Base-by-base conservation (phyloP, 2,329 filamentous ascomycete genomes). In the Aspergillus calidoustus region DNA sequence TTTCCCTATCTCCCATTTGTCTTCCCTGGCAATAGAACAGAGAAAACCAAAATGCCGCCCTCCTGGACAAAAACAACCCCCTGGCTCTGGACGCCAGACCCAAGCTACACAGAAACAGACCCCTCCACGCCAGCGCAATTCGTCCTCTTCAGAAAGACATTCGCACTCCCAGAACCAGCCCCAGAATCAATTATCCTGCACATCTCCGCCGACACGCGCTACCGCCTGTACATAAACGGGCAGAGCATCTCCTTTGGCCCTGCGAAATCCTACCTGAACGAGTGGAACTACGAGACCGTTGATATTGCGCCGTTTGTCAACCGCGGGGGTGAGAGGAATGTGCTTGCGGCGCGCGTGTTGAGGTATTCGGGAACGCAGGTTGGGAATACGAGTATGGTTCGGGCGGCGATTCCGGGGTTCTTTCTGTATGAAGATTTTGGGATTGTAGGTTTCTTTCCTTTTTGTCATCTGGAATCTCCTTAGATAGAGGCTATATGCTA, bases 121-220 rank as follows among this genome's bases (percentile, higher is more conserved):
- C 44, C 54, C 28, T 15, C 2, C 5, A 41, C 34, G 34, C 34
- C 47, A 9, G 61, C 49, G 9, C 58, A 50, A 13, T 34, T 55
- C 13, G 59, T 63, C 17, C 57, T 50, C 8, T 61, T 63, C 46
- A 54, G 61, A 7, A 57, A 58, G 15, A 44, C 50, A 7, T 63
- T 61, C 44, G 43, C 43, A 3, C 38, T 49, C 7, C 7, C 34
- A 5, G 13, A 38, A 4, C 34, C 34, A 38, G 4, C 17, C 25
- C 6, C 11, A 22, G 0, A 8, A 13, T 4, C 7, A 28, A 28
- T 22, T 3, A 11, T 30, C 1, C 19, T 63, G 2, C 54, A 58
- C n/a, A 44, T 61, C 46, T 63, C 61, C 7, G 61, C 61, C 7
- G 58, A 63, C 28, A 61, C 57, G 3, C 61, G 61, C 4, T 63